phyloP scores from a whole-genome alignment of 1,139 yeast genomes.

The Kluyveromyces sp. region DNA sequence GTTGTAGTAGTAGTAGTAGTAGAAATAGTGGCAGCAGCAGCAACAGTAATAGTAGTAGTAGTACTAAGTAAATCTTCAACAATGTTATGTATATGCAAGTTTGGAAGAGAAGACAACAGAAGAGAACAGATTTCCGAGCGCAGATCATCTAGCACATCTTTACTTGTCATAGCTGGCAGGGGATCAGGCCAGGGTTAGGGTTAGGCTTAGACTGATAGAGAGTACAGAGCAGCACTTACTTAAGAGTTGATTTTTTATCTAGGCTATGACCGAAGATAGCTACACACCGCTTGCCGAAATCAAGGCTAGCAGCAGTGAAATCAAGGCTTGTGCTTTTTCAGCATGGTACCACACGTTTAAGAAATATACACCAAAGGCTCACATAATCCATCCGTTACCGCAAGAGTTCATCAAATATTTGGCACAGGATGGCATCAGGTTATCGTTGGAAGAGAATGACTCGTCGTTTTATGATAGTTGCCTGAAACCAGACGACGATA shows the following conservation, averaged over 20 bases:
- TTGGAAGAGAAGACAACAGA: too few species aligned
- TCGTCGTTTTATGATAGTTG: slow-evolving; percentile 32
- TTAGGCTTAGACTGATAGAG: neutral
- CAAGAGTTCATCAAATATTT: slow-evolving; percentile 60
- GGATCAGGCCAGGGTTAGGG: too few species aligned
- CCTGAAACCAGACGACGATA: slow-evolving; percentile 42
- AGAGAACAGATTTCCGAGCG: too few species aligned
- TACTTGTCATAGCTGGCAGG: too few species aligned
- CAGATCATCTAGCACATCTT: too few species aligned
- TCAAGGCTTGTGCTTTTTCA: slow-evolving; percentile 64
- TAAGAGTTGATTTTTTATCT: neutral
- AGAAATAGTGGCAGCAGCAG: too few species aligned
- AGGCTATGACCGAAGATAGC: neutral
- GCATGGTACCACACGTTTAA: slow-evolving; percentile 60
- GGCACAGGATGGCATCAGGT: slow-evolving; percentile 63
- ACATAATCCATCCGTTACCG: slow-evolving; percentile 60
- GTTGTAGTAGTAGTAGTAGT: too few species aligned
- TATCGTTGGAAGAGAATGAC: slow-evolving; percentile 40
- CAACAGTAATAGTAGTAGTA: too few species aligned
- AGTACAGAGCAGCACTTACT: neutral
- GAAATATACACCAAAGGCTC: slow-evolving; percentile 42
- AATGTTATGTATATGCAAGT: too few species aligned
- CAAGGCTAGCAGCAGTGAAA: slow-evolving; percentile 40
- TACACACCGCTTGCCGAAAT: slow-evolving; percentile 32
- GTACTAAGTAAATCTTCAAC: too few species aligned